Conservation (phyloP, 169 alveolate genomes). For the Plasmodium gaboni region DNA sequence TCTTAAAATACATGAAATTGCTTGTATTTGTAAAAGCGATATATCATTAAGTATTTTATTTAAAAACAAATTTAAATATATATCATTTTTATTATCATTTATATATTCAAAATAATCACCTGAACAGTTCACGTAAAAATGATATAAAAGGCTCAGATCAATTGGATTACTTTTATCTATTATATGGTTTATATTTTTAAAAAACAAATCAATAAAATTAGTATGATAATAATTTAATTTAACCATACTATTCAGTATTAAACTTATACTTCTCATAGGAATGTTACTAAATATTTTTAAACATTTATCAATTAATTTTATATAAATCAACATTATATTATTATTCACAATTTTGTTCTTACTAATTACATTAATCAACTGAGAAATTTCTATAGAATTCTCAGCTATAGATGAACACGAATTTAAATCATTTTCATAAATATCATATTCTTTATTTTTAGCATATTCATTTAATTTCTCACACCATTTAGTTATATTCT, state of each 20-base stretch:
- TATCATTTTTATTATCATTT: not conserved
- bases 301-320: conserved; percentile 31
- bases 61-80: conserved; percentile 31
- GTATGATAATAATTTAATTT: conserved; percentile 27
- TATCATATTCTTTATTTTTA: conserved; percentile 28
- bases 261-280: conserved; percentile 65
- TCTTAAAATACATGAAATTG: conserved; percentile 61
- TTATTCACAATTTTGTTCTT: conserved; percentile 15
- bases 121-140: conserved; percentile 45
- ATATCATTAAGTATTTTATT: conserved; percentile 6
- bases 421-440: conserved; percentile 31
- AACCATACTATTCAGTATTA: conserved; percentile 70
- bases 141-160: conserved; percentile 41
- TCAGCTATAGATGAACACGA: conserved; percentile 38
- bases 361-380: conserved; percentile 48
- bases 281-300: conserved; percentile 36
- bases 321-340: conserved; percentile 12
- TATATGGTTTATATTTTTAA: conserved; percentile 44
- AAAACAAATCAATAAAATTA: conserved; percentile 37
- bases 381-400: conserved; percentile 54
- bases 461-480: conserved; percentile 24
- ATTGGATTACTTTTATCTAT: conserved; percentile 36
- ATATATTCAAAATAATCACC: not conserved
- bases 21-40: conserved; percentile 34
- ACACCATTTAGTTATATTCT: conserved; percentile 49